These are phyloP conservation scores for Filobasidium wieringae DNA, from an alignment of 768 basidiomycete genomes.

Conservation along the genomic window DNA sequence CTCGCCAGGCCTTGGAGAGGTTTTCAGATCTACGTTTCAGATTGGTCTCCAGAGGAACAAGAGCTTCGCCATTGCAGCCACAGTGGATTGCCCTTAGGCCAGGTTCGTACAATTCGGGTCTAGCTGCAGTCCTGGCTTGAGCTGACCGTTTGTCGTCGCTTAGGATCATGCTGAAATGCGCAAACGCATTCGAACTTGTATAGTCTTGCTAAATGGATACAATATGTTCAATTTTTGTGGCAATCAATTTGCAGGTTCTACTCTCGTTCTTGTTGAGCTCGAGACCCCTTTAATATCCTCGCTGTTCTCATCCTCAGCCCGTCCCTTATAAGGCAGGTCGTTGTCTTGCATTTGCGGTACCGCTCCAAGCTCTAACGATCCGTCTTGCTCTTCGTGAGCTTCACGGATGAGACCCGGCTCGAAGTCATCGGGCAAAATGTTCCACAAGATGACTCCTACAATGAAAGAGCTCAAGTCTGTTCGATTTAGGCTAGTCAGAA, in stretches of 20 bases:
- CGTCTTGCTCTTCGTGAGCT: not conserved
- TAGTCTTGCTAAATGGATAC: no score
- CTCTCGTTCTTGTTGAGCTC: not conserved
- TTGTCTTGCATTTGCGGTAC: not conserved
- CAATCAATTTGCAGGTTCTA: conserved; percentile 45
- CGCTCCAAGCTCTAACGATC: not conserved
- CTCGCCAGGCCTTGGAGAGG: conserved; percentile 49
- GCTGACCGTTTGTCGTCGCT: no score
- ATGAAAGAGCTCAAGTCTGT: conserved; percentile 52
- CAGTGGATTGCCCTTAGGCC: conserved; percentile 61
- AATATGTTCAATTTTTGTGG: no score
- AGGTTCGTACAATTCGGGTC: no score
- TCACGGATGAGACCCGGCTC: conserved; percentile 1
- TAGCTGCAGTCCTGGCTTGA: no score
- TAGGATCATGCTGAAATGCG: no score
- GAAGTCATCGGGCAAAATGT: conserved; percentile 45
- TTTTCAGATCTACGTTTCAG: conserved; percentile 53
- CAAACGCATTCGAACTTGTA: no score
- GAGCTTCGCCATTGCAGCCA: conserved; percentile 55
- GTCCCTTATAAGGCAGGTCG: not conserved
- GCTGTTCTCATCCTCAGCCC: not conserved
- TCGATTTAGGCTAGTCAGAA: no score
- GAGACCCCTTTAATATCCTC: not conserved
- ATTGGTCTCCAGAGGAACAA: conserved; percentile 52
- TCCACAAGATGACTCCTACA: conserved; percentile 51